Evolutionary conservation across 352 stramenopile genomes (phyloP), one percentile per base, ranked within the genome.

Genomic region (Phytopythium mirpurense): DNA sequence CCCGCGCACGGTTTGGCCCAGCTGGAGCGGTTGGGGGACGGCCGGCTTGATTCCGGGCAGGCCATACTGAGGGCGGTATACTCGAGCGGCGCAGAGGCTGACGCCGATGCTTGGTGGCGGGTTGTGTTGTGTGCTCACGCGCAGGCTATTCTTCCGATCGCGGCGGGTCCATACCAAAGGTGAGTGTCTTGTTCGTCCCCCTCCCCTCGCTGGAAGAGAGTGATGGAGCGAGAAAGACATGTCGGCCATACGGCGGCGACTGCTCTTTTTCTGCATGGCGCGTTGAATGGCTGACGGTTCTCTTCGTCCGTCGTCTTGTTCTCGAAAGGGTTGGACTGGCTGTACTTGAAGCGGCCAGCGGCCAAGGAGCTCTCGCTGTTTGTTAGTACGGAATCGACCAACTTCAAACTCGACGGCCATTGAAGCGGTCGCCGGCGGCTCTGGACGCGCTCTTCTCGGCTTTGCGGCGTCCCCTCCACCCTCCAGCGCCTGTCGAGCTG

Each of bases 311-410:
- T n/a, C 48, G 34, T 44, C 65, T 24, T 21, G 32, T 44, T 69
- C 38, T 23, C 36, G 6, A 50, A 50, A 50, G 36, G 43, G 37
- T 56, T 58, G 35, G 48, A 35, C 34, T 47, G 29, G 42, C 56
- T 48, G 32, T 65, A 78, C 73, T 89, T 89, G 75, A 86, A 89
- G 78, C 70, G 60, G 57, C n/a, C 51, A 56, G n/a, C n/a, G n/a
- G n/a, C n/a, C n/a, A n/a, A n/a, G n/a, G n/a, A n/a, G n/a, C n/a
- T n/a, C n/a, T n/a, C 63, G 63, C 66, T 59, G 72, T 52, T 73
- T 45, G 62, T 32, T 50, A 72, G 69, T 72, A 56, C 61, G 69
- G 57, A 68, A 86, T 70, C 75, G 75, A 83, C 72, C 70, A 90
- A 87, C 78, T 90, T 90, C 78, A 90, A 90, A 74, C 59, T 58